Base-by-base conservation (phyloP, 2,329 filamentous ascomycete genomes). In the Penicillium sp. region DNA sequence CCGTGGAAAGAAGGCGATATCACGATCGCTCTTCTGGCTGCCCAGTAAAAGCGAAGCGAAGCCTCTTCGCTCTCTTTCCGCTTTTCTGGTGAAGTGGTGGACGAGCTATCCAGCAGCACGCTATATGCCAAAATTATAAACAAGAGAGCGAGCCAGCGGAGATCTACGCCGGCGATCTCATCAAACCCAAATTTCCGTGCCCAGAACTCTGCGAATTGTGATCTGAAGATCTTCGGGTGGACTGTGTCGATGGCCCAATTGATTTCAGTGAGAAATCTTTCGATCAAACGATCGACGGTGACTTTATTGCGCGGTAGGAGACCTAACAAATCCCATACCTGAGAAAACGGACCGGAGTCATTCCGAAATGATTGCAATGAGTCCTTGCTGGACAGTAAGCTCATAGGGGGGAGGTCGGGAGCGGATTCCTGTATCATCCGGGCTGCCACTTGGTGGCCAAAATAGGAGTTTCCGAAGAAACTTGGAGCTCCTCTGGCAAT, bases 1-100 rank as follows among this genome's bases (percentile, higher is more conserved):
- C 75, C 74, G 5, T 71, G 75, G 22, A 77, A 77, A 0, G 75
- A 75, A 0, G 75, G 74, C 1, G 75, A 74, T 22, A 77, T 71
- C 6, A 77, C 74, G 34, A 77, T 74, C 31, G 72, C 71, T 47
- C 69, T 64, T 8, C 75, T 61, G 1, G 71, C 61, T 2, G 74
- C 74, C 75, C 75, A 77, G 59, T 74, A 77, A 49, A 76, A 77
- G 3, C 70, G 71, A 47, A 75, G 60, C 3, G 74, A 77, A 5
- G 71, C 68, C 29, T 77, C 74, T 49, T 76, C 68, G 7, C 67
- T 62, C 24, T 73, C 70, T 16, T 70, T 65, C 49, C 75, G 72
- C 16, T 65, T 64, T 46, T 77, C 73, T 3, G 58, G 58, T 16
- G 71, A 70, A 31, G 62, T 57, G 8, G 64, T 66, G 2, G 62